phyloP scores from a whole-genome alignment of 2,329 filamentous ascomycete species.

The Paracoccidioides lutzii region DNA sequence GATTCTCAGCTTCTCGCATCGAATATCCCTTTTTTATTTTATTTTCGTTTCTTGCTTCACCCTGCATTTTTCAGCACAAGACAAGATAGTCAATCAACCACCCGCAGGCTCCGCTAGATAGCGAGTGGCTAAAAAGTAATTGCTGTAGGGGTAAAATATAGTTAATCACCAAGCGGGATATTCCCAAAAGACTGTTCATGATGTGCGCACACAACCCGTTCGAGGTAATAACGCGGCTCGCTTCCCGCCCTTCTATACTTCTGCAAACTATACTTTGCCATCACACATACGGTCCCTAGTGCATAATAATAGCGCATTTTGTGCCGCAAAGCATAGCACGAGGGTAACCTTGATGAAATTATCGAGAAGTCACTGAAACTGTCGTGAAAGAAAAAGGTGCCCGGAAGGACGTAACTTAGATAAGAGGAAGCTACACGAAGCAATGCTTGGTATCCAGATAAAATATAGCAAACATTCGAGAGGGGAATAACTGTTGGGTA shows the following conservation, averaged over 20 bases:
- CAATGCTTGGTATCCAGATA: slow-evolving; percentile 22
- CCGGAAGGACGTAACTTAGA: slow-evolving; percentile 3
- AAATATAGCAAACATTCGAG: slow-evolving; percentile 34
- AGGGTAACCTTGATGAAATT: slow-evolving; percentile 31
- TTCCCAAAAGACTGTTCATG: too few relatives aligned
- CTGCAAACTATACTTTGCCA: slow-evolving; percentile 29
- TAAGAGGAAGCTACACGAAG: slow-evolving; percentile 6
- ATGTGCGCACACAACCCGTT: slow-evolving; percentile 42
- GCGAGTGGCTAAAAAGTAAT: too few relatives aligned
- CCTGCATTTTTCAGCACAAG: not conserved
- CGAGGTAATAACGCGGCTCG: slow-evolving; percentile 33
- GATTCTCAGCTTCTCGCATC: not conserved
- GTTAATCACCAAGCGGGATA: too few relatives aligned
- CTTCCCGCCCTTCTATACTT: slow-evolving; percentile 33
- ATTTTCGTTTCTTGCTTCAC: not conserved
- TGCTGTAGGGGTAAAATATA: too few relatives aligned
- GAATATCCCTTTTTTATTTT: not conserved
- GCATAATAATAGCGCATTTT: slow-evolving; percentile 38
- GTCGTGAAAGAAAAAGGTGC: slow-evolving; percentile 13
- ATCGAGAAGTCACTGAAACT: slow-evolving; percentile 26
- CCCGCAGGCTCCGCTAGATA: not conserved
- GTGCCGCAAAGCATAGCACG: slow-evolving; percentile 31
- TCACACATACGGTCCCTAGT: slow-evolving; percentile 41
- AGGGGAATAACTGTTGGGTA: slow-evolving; percentile 24
- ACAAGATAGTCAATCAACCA: not conserved